Conservation (phyloP, 371 early-diverging fungal genomes). For the Catenaria anguillulae region DNA sequence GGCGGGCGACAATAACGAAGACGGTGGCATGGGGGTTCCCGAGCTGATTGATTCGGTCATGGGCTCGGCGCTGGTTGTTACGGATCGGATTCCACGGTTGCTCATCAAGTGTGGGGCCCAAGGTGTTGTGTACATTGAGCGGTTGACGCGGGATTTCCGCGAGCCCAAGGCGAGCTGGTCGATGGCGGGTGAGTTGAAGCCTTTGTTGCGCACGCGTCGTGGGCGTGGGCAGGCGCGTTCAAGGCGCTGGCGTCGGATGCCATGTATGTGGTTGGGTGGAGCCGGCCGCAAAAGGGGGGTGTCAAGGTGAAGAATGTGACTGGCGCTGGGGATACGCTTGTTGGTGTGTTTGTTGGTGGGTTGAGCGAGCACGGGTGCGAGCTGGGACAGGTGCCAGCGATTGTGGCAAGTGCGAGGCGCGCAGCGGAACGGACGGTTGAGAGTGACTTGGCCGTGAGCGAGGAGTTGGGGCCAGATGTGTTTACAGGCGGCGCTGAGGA, state of each 20-base stretch:
- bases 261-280: slow-evolving; percentile 2
- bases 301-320: slow-evolving; percentile 24
- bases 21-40: slow-evolving; percentile 13
- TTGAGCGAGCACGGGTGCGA: neutral
- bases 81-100: slow-evolving; percentile 27
- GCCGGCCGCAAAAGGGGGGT: neutral
- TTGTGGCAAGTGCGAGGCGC: neutral
- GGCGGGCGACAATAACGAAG: slow-evolving; percentile 3
- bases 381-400: neutral
- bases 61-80: slow-evolving; percentile 14
- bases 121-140: slow-evolving; percentile 26
- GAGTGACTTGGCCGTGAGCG: neutral
- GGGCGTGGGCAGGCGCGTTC: neutral
- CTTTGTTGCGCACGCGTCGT: neutral
- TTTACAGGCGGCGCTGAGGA: too few relatives aligned
- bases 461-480: too few relatives aligned
- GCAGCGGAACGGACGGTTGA: neutral
- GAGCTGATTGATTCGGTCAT: slow-evolving; percentile 12
- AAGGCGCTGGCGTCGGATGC: too few relatives aligned
- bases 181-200: too few relatives aligned
- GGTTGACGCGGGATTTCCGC: neutral
- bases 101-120: slow-evolving; percentile 41
- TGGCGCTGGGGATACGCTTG: slow-evolving; percentile 46
- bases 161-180: neutral
- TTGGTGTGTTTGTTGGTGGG: slow-evolving; percentile 5